These are phyloP conservation scores for Vigna radiata DNA, from an alignment of 306 rosid species.

Conservation along the genomic window DNA sequence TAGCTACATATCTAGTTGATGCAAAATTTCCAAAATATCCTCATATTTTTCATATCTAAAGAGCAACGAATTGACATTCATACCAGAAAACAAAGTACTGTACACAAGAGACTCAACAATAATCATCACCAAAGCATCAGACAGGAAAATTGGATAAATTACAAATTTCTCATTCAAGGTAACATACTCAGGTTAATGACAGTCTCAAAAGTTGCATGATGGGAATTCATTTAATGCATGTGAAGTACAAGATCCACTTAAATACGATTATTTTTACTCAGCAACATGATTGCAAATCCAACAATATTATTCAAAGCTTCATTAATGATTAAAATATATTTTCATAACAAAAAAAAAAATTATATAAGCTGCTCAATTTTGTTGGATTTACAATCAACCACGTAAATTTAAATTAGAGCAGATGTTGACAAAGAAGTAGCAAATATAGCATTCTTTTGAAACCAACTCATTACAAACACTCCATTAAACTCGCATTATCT, in stretches of 20 bases:
- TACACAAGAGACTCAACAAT: neutral
- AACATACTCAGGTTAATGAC: neutral
- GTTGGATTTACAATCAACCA: conserved; percentile 2
- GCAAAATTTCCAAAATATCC: too few species aligned
- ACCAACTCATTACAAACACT: neutral
- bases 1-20: too few species aligned
- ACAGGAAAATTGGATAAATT: neutral
- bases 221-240: neutral
- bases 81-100: neutral
- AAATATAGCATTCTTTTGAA: conserved; percentile 3
- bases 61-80: neutral
- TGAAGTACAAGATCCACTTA: neutral
- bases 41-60: too few species aligned
- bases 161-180: neutral
- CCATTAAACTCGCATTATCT: conserved; percentile 1
- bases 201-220: conserved; percentile 5
- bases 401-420: neutral
- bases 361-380: neutral
- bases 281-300: too few species aligned
- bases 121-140: neutral
- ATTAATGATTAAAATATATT: conserved; percentile 7
- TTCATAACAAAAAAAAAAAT: neutral
- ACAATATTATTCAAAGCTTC: neutral
- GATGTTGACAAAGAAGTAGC: neutral
- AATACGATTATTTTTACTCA: neutral